phyloP scores from a whole-genome alignment of 176 grass and related monocot genomes.

The Avena sativa region DNA sequence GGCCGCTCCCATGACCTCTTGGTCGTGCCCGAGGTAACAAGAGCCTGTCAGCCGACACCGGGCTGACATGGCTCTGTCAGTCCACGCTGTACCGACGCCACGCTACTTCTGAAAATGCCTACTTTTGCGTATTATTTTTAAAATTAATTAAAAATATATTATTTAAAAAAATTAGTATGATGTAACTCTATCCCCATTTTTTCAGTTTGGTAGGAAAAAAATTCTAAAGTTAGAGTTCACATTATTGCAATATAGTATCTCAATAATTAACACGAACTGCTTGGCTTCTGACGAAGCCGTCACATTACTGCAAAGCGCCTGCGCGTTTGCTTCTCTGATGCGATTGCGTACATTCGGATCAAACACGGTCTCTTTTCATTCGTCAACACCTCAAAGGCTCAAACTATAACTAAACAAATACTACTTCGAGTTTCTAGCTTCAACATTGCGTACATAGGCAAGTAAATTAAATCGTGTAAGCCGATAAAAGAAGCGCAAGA shows the following conservation, averaged over 20 bases:
- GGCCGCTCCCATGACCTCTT: too few species aligned
- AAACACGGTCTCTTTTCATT: constrained; percentile 19
- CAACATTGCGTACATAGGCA: background rate
- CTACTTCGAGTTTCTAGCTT: background rate
- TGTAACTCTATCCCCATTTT: too few species aligned
- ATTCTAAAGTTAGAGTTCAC: too few species aligned
- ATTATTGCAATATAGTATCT: background rate
- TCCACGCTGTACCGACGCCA: too few species aligned
- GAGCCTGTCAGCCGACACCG: too few species aligned
- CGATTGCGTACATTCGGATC: background rate
- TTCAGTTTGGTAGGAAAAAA: too few species aligned
- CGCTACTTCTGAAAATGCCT: too few species aligned
- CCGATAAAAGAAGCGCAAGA: constrained; percentile 15
- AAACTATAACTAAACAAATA: background rate
- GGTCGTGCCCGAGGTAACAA: too few species aligned
- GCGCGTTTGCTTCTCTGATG: background rate
- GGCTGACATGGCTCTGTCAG: too few species aligned
- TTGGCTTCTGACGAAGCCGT: background rate
- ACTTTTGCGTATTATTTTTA: too few species aligned
- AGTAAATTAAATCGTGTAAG: background rate
- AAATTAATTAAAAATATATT: too few species aligned
- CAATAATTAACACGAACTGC: background rate
- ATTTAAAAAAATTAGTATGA: too few species aligned
- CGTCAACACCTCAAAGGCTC: constrained; percentile 30
- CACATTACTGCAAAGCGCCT: background rate